A percentile compares a stretch with the other conserved stretches of the same genome.
Evolutionary conservation across 257 asterid species (phyloP).

Genomic region (Solanum microdontum): DNA sequence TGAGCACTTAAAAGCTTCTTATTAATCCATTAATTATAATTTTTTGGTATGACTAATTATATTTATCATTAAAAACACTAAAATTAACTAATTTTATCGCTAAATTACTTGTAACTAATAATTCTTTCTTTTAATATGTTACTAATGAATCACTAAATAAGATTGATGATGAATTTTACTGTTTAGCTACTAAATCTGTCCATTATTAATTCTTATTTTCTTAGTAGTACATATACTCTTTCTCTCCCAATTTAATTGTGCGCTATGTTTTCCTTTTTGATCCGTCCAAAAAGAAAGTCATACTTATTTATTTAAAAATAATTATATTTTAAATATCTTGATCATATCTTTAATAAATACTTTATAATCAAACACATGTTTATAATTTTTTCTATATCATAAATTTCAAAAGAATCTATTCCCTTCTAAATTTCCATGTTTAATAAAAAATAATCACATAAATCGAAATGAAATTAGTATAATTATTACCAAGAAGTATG

Average conservation of each 20-base stretch:
- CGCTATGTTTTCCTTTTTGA: background rate
- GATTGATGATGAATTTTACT: background rate
- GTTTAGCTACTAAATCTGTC: background rate
- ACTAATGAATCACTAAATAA: background rate
- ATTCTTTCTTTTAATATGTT: background rate
- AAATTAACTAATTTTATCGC: background rate
- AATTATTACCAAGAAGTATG: too few species aligned
- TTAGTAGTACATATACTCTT: background rate
- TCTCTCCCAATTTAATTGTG: background rate
- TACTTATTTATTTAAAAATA: background rate
- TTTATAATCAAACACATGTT: too few species aligned
- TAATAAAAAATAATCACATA: too few species aligned
- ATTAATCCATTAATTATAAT: background rate
- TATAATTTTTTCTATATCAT: too few species aligned
- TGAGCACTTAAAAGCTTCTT: conserved; percentile 26
- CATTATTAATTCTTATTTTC: background rate
- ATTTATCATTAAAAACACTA: background rate
- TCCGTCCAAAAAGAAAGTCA: background rate
- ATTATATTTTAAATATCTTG: background rate
- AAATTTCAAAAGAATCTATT: background rate
- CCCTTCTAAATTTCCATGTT: background rate
- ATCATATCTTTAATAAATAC: background rate
- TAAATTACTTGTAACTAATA: background rate
- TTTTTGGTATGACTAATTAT: background rate
- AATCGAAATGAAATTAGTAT: background rate